A percentile compares a stretch with the other conserved stretches of the same genome.
Conservation (phyloP, 1,139 yeast genomes). For the Suhomyces anneliseae region DNA sequence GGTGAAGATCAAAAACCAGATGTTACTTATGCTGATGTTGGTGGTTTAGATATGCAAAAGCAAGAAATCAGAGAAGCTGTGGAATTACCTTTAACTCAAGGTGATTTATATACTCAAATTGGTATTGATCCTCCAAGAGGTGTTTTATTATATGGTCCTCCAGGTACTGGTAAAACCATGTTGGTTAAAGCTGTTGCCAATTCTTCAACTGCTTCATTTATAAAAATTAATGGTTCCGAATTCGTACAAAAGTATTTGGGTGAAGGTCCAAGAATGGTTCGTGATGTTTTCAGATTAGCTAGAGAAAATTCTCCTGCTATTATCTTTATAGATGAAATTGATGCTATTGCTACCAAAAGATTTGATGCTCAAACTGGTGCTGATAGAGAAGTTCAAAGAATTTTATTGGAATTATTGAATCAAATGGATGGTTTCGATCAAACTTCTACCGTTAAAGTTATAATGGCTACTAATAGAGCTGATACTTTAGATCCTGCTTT, state of each 20-base stretch:
- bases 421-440: slow-evolving; percentile 99
- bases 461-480: slow-evolving; percentile 99
- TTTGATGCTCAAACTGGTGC: slow-evolving; percentile 99
- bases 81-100: slow-evolving; percentile 93
- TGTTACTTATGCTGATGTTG: slow-evolving; percentile 89
- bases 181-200: slow-evolving; percentile 98
- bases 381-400: slow-evolving; percentile 98
- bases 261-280: slow-evolving; percentile 99
- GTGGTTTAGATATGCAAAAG: slow-evolving; percentile 98
- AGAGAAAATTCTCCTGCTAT: slow-evolving; percentile 96
- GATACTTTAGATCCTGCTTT: slow-evolving; percentile 97
- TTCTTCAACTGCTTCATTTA: slow-evolving; percentile 91
- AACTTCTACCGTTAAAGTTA: slow-evolving; percentile 90
- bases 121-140: slow-evolving; percentile 99
- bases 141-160: slow-evolving; percentile 95
- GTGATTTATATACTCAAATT: slow-evolving; percentile 92
- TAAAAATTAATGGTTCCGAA: slow-evolving; percentile 96
- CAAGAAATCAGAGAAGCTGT: slow-evolving; percentile 99
- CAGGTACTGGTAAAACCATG: slow-evolving; percentile 99
- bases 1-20: slow-evolving; percentile 94
- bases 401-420: slow-evolving; percentile 88
- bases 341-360: slow-evolving; percentile 98
- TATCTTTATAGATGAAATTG: slow-evolving; percentile 84
- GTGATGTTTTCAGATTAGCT: slow-evolving; percentile 96
- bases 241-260: slow-evolving; percentile 97